These are phyloP conservation scores for Rhodomyrtus tomentosa DNA, from an alignment of 345 rosid genomes.

Conservation along the genomic window DNA sequence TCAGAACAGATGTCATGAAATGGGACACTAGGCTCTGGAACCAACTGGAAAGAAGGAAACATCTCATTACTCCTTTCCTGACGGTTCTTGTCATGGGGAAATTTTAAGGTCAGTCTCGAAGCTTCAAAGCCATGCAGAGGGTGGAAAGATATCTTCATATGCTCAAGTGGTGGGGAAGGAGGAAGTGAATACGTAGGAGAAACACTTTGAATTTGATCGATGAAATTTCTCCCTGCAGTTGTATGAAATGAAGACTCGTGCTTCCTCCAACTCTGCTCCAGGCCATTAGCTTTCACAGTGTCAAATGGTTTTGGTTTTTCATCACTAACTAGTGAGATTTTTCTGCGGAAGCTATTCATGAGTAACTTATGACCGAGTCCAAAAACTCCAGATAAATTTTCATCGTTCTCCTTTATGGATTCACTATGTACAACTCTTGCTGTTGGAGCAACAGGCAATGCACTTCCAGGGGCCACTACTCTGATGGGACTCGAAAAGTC, in stretches of 20 bases:
- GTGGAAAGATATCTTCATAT: constrained; percentile 82
- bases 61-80: constrained; percentile 29
- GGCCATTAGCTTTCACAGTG: constrained; percentile 14
- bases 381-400: constrained; percentile 34
- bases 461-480: constrained; percentile 14
- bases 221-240: constrained; percentile 7
- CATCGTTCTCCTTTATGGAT: constrained; percentile 21
- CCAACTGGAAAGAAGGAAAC: constrained; percentile 85
- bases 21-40: constrained; percentile 44
- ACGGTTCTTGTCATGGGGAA: constrained; percentile 37
- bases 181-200: constrained; percentile 32
- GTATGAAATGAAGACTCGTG: constrained; percentile 9
- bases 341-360: constrained; percentile 44
- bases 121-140: constrained; percentile 48
- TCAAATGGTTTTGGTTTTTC: constrained; percentile 23
- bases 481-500: constrained; percentile 6
- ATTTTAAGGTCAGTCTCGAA: constrained; percentile 58
- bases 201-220: constrained; percentile 25
- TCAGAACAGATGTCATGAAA: constrained; percentile 26
- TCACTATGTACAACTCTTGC: constrained; percentile 14
- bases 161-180: constrained; percentile 86
- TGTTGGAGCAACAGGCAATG: constrained; percentile 10
- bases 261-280: constrained; percentile 19
- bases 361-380: constrained; percentile 59
- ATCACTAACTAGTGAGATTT: constrained; percentile 29